These are phyloP conservation scores for Mycena indigotica DNA, from an alignment of 768 basidiomycete species.

Conservation along the genomic window DNA sequence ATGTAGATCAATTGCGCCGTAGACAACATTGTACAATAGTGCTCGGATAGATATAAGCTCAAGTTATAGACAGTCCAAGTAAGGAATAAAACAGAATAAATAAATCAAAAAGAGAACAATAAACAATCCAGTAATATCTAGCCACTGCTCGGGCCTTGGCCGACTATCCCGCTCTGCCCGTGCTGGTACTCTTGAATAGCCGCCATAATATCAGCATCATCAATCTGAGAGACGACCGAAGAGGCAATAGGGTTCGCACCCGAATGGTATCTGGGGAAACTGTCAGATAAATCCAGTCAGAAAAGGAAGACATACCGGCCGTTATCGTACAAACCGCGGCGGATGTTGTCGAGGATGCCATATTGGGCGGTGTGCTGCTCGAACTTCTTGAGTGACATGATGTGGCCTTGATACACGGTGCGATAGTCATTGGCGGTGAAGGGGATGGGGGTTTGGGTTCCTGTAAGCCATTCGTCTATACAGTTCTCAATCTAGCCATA, in stretches of 20 bases:
- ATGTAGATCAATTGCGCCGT: background rate
- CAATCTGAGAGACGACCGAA: background rate
- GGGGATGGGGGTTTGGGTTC: conserved; percentile 13
- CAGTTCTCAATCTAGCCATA: conserved; percentile 14
- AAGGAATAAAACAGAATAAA: background rate
- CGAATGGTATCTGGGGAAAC: conserved; percentile 5
- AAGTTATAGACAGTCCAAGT: background rate
- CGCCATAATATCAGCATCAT: background rate
- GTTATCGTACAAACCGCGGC: conserved; percentile 6
- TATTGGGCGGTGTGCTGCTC: background rate
- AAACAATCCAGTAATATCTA: background rate
- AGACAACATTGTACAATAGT: background rate
- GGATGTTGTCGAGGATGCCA: conserved; percentile 10
- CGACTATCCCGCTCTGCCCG: no score
- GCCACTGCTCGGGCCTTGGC: background rate
- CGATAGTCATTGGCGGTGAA: conserved; percentile 23
- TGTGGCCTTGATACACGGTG: conserved; percentile 13
- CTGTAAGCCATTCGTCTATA: conserved; percentile 23
- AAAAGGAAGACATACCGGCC: conserved; percentile 11
- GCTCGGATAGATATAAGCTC: background rate
- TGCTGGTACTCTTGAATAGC: conserved; percentile 9
- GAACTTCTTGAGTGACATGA: conserved; percentile 8
- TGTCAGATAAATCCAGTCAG: background rate
- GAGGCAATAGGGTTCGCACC: conserved; percentile 6
- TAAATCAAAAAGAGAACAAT: background rate